Evolutionary conservation across 164 flowering plant genomes (phyloP), one percentile per base, ranked within the genome.

Genomic region (Macadamia integrifolia): DNA sequence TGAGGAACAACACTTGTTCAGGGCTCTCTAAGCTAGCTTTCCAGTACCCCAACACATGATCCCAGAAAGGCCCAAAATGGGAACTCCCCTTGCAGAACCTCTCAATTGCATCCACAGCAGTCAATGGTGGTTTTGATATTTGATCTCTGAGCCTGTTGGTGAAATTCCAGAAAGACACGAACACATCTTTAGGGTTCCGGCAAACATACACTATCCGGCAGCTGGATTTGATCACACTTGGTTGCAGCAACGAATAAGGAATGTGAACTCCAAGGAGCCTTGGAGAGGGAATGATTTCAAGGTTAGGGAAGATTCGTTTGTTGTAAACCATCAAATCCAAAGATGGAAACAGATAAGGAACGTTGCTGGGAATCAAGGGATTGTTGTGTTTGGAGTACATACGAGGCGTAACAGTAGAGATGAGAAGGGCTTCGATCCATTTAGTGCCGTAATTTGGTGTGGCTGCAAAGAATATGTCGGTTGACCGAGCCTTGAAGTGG

Each of bases 361-460:
- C 17, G 50, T 28, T 61, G 56, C 55, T n/a, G 62, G 62, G 53
- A 58, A 62, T 11, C 43, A 42, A 10, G 69, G 23, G 23, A 23
- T 23, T 23, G 23, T 3, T 61, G 57, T 28, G 14, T 9, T 14
- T 15, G 48, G 48, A 9, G 48, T 6, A 43, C 15, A 35, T 14
- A 17, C 52, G 61, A 1, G 28, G 56, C 7, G 30, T 49, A 3
- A 66, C 40, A 18, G 69, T 31, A 30, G 57, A 57, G 30, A 32
- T 30, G 30, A 66, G 69, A 7, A 23, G 23, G 23, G 62, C 61
- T 31, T 57, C n/a, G 8, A 66, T 29, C 69, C 69, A 66, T 6
- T 50, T 42, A 14, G 75, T 69, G 49, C 79, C 79, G 1, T 72
- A 61, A 58, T 66, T 72, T 2, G 76, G 76, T n/a, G 28, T 0